phyloP scores from a whole-genome alignment of 768 basidiomycete species.

The Serpula lacrymans region DNA sequence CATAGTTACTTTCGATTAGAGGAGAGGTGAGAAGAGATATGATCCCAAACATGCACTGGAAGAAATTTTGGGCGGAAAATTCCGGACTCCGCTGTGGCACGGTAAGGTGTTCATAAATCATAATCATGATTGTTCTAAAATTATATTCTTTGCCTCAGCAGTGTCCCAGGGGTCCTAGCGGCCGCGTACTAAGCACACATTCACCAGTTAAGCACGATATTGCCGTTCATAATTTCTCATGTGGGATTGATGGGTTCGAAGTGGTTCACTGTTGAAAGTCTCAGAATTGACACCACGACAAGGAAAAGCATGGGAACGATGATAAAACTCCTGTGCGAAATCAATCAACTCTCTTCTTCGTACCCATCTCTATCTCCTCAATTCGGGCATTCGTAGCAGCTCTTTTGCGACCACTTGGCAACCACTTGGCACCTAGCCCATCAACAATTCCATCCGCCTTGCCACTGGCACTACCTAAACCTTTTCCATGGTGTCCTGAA shows the following conservation, averaged over 20 bases:
- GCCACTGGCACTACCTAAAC: slow-evolving; percentile 43
- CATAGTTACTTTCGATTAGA: slow-evolving; percentile 19
- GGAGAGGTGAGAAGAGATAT: slow-evolving; percentile 1
- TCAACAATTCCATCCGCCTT: slow-evolving; percentile 30
- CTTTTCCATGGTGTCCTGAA: slow-evolving; percentile 73
- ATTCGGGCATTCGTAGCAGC: slow-evolving; percentile 32
- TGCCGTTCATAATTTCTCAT: too few species aligned
- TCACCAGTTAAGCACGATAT: too few species aligned
- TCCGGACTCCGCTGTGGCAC: slow-evolving; percentile 29
- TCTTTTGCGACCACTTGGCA: slow-evolving; percentile 35
- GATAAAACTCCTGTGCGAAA: too few species aligned
- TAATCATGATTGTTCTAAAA: too few species aligned
- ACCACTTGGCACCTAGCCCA: slow-evolving; percentile 37
- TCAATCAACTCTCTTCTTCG: slow-evolving; percentile 76
- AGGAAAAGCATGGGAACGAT: slow-evolving; percentile 7
- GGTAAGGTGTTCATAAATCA: too few species aligned
- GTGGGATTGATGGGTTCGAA: too few species aligned
- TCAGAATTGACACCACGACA: slow-evolving; percentile 8
- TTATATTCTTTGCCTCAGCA: too few species aligned
- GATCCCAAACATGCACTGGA: background rate
- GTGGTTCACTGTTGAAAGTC: too few species aligned
- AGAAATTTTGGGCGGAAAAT: slow-evolving; percentile 18
- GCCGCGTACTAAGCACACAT: too few species aligned
- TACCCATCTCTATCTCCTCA: slow-evolving; percentile 81
- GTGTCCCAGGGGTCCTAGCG: too few species aligned